phyloP scores from a whole-genome alignment of 768 basidiomycete genomes.

The Auricularia heimuer region DNA sequence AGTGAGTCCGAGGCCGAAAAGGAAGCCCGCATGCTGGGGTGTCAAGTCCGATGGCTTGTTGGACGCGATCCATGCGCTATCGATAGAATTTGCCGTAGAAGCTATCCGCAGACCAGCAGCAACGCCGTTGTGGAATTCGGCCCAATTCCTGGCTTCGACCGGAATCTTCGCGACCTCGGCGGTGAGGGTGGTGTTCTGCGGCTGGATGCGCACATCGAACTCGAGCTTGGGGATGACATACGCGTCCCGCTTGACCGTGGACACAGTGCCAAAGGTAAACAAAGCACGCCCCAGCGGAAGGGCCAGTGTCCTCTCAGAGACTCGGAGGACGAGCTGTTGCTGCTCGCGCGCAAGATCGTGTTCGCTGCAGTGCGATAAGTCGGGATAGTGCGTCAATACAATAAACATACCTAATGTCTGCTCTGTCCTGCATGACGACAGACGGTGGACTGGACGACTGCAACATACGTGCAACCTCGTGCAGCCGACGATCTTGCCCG shows the following conservation, averaged over 20 bases:
- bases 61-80: conserved; percentile 94
- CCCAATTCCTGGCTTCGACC: conserved; percentile 72
- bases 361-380: conserved; percentile 42
- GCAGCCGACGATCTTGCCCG: conserved; percentile 78
- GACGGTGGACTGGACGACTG: conserved; percentile 66
- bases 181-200: conserved; percentile 51
- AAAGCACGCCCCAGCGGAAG: conserved; percentile 84
- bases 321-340: conserved; percentile 66
- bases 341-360: conserved; percentile 82
- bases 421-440: conserved; percentile 54
- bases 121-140: conserved; percentile 97
- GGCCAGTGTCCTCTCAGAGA: conserved; percentile 83
- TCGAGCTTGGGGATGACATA: conserved; percentile 75
- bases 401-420: conserved; percentile 53
- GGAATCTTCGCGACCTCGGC: conserved; percentile 68
- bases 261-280: conserved; percentile 82
- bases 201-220: conserved; percentile 63
- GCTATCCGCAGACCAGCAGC: conserved; percentile 82
- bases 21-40: conserved; percentile 92
- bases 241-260: conserved; percentile 64
- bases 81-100: conserved; percentile 61
- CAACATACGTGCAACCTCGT: conserved; percentile 86
- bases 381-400: neutral
- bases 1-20: conserved; percentile 83
- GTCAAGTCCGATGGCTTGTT: conserved; percentile 87